Evolutionary conservation across 1,284 basidiomycete species (phyloP), one percentile per base, ranked within the genome.

Genomic region (Ceratobasidium sp.): DNA sequence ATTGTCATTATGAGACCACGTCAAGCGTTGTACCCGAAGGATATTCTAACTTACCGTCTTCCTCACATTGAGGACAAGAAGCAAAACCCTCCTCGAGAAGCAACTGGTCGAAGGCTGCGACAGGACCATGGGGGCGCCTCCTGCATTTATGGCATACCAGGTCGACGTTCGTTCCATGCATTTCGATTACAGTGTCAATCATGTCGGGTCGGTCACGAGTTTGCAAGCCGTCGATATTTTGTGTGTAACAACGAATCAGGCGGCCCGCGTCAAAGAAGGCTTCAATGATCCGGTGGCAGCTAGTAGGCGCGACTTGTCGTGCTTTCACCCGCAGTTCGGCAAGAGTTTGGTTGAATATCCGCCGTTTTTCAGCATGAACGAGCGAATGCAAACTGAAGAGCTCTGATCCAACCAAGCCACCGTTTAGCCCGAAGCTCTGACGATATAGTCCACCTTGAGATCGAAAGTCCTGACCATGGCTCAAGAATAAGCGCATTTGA

Each of bases 141-240:
- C n/a, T 1, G 50, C 63, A 65, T 2, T 31, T 36, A 17, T 1
- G 1, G 17, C 63, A 53, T 22, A 33, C 48, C 15, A 65, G 47
- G 22, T 53, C 22, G 19, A 17, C 27, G 22, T 63, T 63, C 2
- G 41, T 65, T 19, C 63, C 63, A 48, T 65, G 63, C 15, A 65
- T 45, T 47, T 65, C 63, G 47, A 65, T 31, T 1, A 65, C 48
- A 17, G 22, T 29, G 2, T 65, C 33, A 6, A 31, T 48, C 63
- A 65, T 65, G 33, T 67, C 51, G 1, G 19, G 14, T 31, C 51
- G 48, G 17, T 56, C 65, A 5, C 65, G 50, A 1, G 65, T 67
- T 41, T 67, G 50, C 27, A 67, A 17, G 1, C 65, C 65, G n/a
- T 67, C 65, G n/a, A 67, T 44, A 22, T 67, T 67, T 31, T 56